These are phyloP conservation scores for Tetrastigma voinierianum DNA, from an alignment of 164 flowering plant species.

Conservation along the genomic window DNA sequence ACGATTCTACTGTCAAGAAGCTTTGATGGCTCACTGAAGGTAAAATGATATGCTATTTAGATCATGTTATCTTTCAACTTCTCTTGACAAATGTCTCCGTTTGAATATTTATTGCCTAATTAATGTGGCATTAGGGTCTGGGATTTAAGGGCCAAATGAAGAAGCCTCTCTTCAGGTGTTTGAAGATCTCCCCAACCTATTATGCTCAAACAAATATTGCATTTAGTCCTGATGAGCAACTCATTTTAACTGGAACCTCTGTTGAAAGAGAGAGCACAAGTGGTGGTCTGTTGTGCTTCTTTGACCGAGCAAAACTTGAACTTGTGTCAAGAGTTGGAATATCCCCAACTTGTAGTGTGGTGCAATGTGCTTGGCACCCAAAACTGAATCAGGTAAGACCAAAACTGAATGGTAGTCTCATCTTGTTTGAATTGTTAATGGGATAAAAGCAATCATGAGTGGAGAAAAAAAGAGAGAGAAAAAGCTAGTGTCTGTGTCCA, in stretches of 20 bases:
- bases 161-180: constrained; percentile 66
- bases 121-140: constrained; percentile 67
- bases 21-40: constrained; percentile 84
- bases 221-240: constrained; percentile 91
- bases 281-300: constrained; percentile 88
- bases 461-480: too few species aligned
- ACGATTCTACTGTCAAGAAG: constrained; percentile 77
- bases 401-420: not conserved
- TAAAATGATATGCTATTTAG: constrained; percentile 20
- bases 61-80: not conserved
- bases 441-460: too few species aligned
- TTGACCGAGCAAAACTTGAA: constrained; percentile 75
- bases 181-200: constrained; percentile 87
- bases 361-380: constrained; percentile 96
- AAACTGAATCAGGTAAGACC: constrained; percentile 86
- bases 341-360: constrained; percentile 89
- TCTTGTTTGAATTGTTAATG: not conserved
- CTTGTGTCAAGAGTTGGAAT: constrained; percentile 90
- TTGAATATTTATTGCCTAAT: not conserved
- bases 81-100: not conserved
- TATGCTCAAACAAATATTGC: constrained; percentile 92
- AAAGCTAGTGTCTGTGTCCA: too few species aligned
- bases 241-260: constrained; percentile 95
- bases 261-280: constrained; percentile 76
- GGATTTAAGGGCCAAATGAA: constrained; percentile 92